Evolutionary conservation across 2,329 filamentous ascomycete species (phyloP).

Genomic region (Cryphonectria carpinicola): DNA sequence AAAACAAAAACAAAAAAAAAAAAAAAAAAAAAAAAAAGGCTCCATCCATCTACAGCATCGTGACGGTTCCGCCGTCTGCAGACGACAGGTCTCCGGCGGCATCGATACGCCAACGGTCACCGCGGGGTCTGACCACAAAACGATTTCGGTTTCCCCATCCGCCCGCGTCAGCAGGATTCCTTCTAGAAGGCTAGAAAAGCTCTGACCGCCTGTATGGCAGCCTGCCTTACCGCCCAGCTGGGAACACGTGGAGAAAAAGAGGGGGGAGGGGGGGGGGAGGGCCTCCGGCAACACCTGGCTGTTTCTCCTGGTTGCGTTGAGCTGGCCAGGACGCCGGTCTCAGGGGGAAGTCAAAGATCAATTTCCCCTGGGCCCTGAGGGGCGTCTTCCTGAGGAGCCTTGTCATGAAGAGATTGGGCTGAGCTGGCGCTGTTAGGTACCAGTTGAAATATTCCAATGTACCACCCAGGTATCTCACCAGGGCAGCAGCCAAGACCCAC

Average conservation of each 20-base stretch:
- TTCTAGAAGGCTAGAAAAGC: slow-evolving; percentile 11
- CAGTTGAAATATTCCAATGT: background rate
- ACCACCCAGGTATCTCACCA: slow-evolving; percentile 10
- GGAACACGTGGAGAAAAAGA: slow-evolving; percentile 21
- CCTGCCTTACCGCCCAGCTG: slow-evolving; percentile 11
- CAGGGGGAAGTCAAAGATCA: slow-evolving; percentile 8
- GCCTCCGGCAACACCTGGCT: slow-evolving; percentile 9
- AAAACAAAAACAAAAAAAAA: no score
- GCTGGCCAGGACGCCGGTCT: background rate
- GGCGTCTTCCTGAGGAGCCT: background rate
- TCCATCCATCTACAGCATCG: background rate
- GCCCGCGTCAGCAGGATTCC: background rate
- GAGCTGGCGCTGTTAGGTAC: slow-evolving; percentile 8
- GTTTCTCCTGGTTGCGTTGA: background rate
- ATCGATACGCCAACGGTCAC: background rate
- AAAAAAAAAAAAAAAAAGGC: no score
- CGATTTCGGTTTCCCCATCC: background rate
- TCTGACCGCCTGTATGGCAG: slow-evolving; percentile 16
- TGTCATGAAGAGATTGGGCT: slow-evolving; percentile 1
- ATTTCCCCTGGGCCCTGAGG: slow-evolving; percentile 8
- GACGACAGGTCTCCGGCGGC: background rate
- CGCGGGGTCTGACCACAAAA: slow-evolving; percentile 9
- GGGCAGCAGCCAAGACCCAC: slow-evolving; percentile 17
- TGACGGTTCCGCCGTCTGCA: background rate
- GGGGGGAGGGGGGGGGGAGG: background rate